Base-by-base conservation (phyloP, 306 rosid genomes). In the Casuarina cunninghamiana region DNA sequence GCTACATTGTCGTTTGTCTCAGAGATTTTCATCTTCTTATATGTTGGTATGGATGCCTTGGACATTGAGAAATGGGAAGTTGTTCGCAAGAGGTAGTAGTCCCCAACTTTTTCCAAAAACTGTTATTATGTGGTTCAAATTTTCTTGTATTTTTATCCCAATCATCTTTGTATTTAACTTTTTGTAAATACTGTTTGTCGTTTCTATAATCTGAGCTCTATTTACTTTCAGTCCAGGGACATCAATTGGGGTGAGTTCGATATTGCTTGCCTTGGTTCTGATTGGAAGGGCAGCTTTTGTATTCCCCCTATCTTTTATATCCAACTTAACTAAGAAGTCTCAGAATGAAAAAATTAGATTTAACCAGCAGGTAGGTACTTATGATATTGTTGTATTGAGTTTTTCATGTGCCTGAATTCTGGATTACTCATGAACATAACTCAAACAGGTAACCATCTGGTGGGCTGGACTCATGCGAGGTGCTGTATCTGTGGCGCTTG, bases 381-480 rank as follows among this genome's bases (percentile, higher is more conserved):
- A 76, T 13, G 35, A 53, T 13, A 77, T 46, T 26, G 6, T 74
- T 60, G n/a, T 55, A 17, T 58, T 58, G 48, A 19, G 48, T 19
- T 13, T 74, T 71, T 13, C 57, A 42, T 72, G 65, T n/a, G 41
- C 77, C 17, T 65, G 50, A 50, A 32, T n/a, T 46, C 44, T 77
- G 21, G 16, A 42, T 77, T 13, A 72, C 32, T 72, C 46, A 3
- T 51, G 17, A 51, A 62, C 5, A 9, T 46, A 48, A 60, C 73
- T 83, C 50, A 37, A 79, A 72, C 87, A 89, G 93, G 68, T 87
- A 32, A 84, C 87, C 37, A 85, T 90, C 66, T 90, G 90, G 91
- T 89, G 93, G 93, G 89, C 90, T 45, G 93, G 93, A 68, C 89
- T 89, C 53, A 87, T 87, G 86, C 87, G 93, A 41, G 93, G 93